Evolutionary conservation across 805 yeast genomes (phyloP).

Genomic region (Candida dendrica): DNA sequence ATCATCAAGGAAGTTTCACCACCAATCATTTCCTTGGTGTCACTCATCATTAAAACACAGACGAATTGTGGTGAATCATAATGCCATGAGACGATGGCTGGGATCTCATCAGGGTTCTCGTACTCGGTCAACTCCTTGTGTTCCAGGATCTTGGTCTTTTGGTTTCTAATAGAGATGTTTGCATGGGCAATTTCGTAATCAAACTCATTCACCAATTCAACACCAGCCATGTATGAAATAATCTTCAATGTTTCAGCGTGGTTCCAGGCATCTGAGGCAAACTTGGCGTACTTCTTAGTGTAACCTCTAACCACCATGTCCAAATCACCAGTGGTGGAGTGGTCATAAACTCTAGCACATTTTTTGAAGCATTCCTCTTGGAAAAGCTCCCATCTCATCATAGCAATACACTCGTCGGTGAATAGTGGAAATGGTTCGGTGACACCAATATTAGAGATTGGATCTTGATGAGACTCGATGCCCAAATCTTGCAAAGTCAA

Average conservation of each 20-base stretch:
- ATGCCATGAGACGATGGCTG: conserved; percentile 55
- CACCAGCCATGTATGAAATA: conserved; percentile 45
- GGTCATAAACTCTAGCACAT: conserved; percentile 23
- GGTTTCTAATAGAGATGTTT: conserved; percentile 36
- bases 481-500: conserved; percentile 45
- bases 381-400: conserved; percentile 51
- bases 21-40: conserved; percentile 46
- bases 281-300: conserved; percentile 35
- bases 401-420: conserved; percentile 50
- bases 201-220: conserved; percentile 5
- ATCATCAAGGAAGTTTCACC: conserved; percentile 46
- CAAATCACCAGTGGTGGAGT: conserved; percentile 39
- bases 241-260: conserved; percentile 50
- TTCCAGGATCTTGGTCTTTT: not conserved
- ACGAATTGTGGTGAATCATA: conserved; percentile 50
- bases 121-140: not conserved
- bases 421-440: conserved; percentile 55
- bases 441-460: conserved; percentile 49
- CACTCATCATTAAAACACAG: conserved; percentile 52
- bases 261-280: conserved; percentile 46
- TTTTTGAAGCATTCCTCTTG: conserved; percentile 36
- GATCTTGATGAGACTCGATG: conserved; percentile 30
- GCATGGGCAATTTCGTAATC: conserved; percentile 26
- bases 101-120: conserved; percentile 19
- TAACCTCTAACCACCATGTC: conserved; percentile 47